Base-by-base conservation (phyloP, 2,329 filamentous ascomycete genomes). In the Mycosphaerella arachidis region DNA sequence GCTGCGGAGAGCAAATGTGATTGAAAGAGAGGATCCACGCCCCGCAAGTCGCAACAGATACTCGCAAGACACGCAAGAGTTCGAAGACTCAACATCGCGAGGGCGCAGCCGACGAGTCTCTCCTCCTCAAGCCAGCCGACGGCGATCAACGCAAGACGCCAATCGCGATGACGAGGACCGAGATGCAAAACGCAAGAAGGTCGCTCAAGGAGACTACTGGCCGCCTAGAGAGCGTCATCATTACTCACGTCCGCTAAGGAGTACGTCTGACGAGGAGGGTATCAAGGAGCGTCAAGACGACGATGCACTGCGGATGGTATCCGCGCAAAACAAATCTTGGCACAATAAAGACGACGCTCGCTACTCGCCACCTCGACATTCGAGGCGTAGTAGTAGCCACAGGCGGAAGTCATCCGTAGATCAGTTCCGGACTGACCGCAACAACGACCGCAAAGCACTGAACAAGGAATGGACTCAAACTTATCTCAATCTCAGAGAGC, bases 1-100 rank as follows among this genome's bases (percentile, higher is more conserved):
- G 82, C 75, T 79, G 56, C 60, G 52, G 3, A 52, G 24, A 51
- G 40, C 33, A 10, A 8, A 46, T 16, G 43, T n/a, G 27, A 18
- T 20, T n/a, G 48, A 24, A 27, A 20, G 16, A 33, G 46, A 35
- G 27, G n/a, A n/a, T 10, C 10, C 27, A 20, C 27, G n/a, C n/a
- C 27, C 50, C 2, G 40, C 27, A 6, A 35, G n/a, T 30, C 35
- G 43, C 29, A 48, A 48, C 31, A 43, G 54, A 16, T 48, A 35
- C n/a, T 33, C 27, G 27, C 54, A 56, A 35, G n/a, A 56, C 16
- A 58, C 56, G 9, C 56, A 58, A 20, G 48, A 58, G 12, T 33
- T 18, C 29, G 56, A 56, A n/a, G 16, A 37, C 12, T 27, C 29
- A 2, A 6, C 33, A n/a, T 18, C 40, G 5, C 16, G 9, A 24